Conservation (phyloP, 169 alveolate genomes). For the Plasmodium chabaudi region DNA sequence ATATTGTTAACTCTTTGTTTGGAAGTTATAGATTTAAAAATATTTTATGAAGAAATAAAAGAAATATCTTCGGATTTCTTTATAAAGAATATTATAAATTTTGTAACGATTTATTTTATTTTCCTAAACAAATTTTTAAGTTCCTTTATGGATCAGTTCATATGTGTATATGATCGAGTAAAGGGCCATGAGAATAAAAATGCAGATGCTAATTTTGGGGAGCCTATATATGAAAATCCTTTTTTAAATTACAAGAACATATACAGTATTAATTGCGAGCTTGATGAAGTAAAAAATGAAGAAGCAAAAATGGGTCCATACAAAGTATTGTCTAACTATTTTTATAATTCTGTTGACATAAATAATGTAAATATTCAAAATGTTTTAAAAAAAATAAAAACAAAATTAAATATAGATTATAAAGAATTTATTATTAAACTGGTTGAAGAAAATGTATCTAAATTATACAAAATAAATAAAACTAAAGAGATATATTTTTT, state of each 20-base stretch:
- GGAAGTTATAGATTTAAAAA: constrained; percentile 45
- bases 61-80: constrained; percentile 8
- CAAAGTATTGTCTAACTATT: constrained; percentile 15
- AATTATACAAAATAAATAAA: background rate
- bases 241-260: constrained; percentile 31
- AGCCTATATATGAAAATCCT: background rate
- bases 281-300: constrained; percentile 1
- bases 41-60: constrained; percentile 32
- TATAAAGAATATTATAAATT: constrained; percentile 51
- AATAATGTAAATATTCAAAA: constrained; percentile 5
- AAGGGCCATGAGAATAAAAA: background rate
- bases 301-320: background rate
- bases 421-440: constrained; percentile 14
- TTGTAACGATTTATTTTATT: constrained; percentile 53
- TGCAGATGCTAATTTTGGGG: background rate
- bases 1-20: constrained; percentile 58
- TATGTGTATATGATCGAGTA: constrained; percentile 31
- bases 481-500: constrained; percentile 42
- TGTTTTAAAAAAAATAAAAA: constrained; percentile 23
- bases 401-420: constrained; percentile 33
- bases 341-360: background rate
- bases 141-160: constrained; percentile 20
- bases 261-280: constrained; percentile 1
- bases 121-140: constrained; percentile 13
- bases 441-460: background rate